Conservation (phyloP, 1,139 yeast species). For the Entelexis paramagnoliae region DNA sequence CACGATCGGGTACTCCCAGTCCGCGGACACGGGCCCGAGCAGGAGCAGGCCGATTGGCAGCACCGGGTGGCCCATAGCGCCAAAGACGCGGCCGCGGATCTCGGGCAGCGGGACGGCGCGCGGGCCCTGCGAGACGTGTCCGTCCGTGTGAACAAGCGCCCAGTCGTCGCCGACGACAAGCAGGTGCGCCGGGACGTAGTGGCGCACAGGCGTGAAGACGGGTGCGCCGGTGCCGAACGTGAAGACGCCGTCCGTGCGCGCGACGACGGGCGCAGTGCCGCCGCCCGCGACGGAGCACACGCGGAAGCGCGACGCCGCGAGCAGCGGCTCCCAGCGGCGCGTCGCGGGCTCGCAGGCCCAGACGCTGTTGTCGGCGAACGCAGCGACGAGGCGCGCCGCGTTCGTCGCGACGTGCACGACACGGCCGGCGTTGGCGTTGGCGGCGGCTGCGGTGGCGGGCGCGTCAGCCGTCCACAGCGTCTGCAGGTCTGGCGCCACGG, state of each 20-base stretch:
- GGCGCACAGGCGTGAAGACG: background rate
- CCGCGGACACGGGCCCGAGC: background rate
- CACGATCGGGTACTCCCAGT: constrained; percentile 20
- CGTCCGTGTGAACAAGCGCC: constrained; percentile 5
- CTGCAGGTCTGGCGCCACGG: background rate
- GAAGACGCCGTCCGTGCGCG: constrained; percentile 4
- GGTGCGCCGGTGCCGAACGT: background rate
- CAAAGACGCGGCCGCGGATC: constrained; percentile 12
- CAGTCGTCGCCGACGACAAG: background rate
- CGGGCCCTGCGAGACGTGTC: background rate
- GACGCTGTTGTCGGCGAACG: constrained; percentile 2
- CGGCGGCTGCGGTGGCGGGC: no score
- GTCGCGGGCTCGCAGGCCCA: background rate
- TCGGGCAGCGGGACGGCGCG: background rate
- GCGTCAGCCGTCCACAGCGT: background rate
- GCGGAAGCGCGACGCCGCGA: background rate
- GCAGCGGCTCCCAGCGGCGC: background rate
- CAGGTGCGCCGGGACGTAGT: constrained; percentile 2
- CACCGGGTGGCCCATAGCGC: constrained; percentile 6
- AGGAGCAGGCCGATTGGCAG: constrained; percentile 13
- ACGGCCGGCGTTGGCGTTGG: background rate
- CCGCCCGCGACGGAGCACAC: background rate
- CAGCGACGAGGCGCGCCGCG: background rate
- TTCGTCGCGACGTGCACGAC: background rate
- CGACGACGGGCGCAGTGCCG: background rate